Base-by-base conservation (phyloP, 192 early-diverging fungal genomes). In the Coemansia aciculifera region DNA sequence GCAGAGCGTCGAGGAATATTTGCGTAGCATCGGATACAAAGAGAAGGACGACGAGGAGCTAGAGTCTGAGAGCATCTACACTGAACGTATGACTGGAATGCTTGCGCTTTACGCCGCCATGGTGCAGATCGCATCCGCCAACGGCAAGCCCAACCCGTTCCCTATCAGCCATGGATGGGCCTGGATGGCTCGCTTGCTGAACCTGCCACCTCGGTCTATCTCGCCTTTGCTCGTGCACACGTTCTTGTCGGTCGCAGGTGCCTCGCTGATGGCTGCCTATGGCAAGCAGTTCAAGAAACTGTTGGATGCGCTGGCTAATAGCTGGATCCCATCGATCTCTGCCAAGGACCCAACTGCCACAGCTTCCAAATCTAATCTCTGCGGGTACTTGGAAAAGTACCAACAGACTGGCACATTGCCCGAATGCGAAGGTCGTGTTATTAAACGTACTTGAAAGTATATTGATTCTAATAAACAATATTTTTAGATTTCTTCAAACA, bases 381-480 rank as follows among this genome's bases (percentile, higher is more conserved):
- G 75, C 68, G 87, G 86, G 23, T 92, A 87, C 73, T 90, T 97
- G 79, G 96, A 97, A 8, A 82, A 80, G 15, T 84, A 59, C 43
- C 90, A 89, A 54, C 91, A 85, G 29, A 82, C 68, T 40, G 96
- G 84, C 83, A 92, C 90, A 59, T 92, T 91, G 57, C 87, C 87
- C 32, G 94, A 95, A 59, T 94, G 88, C n/a, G 83, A 81, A 32
- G 90, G 88, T 19, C 96, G 86, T 21, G 77, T 65, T 11, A 76
- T 81, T 23, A 76, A 73, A 54, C 46, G 23, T 7, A 5, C 32
- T 46, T 71, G 40, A 57, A 13, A 5, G 32, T 34, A 7, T 57
- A 40, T 15, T 56, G 2, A 24, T 17, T 62, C 31, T 42, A 66
- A 36, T 62, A 32, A 74, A 63, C 40, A 15, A 39, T 34, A 51